Conservation (phyloP, 108 stramenopile species). For the Asterionellopsis glacialis region DNA sequence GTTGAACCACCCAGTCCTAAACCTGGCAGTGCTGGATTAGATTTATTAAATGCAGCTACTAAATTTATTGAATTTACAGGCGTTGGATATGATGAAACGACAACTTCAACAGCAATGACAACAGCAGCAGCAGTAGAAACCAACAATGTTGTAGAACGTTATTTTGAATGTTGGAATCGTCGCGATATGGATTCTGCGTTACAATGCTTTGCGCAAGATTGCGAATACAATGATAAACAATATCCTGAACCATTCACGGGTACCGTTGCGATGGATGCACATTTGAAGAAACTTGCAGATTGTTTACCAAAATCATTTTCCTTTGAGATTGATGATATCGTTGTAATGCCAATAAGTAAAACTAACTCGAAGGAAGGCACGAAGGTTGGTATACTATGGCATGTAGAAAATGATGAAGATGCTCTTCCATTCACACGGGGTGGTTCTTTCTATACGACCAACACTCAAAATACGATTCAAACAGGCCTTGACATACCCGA, state of each 20-base stretch:
- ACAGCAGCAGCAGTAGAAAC: not conserved
- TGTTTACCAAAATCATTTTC: conserved; percentile 53
- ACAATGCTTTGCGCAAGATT: conserved; percentile 47
- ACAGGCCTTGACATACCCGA: conserved; percentile 70
- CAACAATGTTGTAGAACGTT: not conserved
- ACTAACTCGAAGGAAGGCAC: conserved; percentile 10
- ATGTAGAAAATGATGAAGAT: conserved; percentile 66
- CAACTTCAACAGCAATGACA: not conserved
- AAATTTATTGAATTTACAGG: not conserved
- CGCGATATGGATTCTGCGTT: conserved; percentile 64
- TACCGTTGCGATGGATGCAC: conserved; percentile 34
- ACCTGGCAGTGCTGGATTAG: not conserved
- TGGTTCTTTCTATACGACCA: conserved; percentile 59
- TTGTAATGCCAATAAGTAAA: no score
- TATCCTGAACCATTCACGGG: conserved; percentile 49
- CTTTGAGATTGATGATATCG: conserved; percentile 64
- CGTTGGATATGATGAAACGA: not conserved
- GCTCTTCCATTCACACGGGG: conserved; percentile 70
- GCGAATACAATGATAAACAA: conserved; percentile 59
- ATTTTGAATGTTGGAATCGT: conserved; percentile 48
- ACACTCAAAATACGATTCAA: conserved; percentile 28
- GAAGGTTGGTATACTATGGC: conserved; percentile 45
- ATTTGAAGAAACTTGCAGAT: conserved; percentile 43
- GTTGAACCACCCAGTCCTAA: conserved; percentile 10
- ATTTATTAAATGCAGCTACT: not conserved